phyloP scores from a whole-genome alignment of 306 rosid genomes.

The Cucurbita maxima region DNA sequence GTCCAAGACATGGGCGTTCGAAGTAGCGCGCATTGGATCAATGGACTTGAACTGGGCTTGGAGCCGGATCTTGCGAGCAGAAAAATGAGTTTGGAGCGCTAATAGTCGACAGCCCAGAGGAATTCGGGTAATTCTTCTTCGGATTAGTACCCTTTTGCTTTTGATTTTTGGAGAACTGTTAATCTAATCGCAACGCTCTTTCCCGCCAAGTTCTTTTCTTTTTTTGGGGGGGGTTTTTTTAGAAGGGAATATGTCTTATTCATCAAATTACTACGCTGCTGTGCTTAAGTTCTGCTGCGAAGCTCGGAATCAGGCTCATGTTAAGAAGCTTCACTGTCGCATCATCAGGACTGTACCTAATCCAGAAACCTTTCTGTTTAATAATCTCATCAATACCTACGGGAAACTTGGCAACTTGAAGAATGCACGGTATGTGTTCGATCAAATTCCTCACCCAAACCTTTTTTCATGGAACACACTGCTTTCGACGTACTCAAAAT shows the following conservation, averaged over 20 bases:
- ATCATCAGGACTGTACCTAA: conserved; percentile 28
- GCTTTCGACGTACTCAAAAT: conserved; percentile 46
- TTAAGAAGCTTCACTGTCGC: conserved; percentile 54
- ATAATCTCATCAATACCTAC: conserved; percentile 40
- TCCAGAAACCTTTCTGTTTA: conserved; percentile 55
- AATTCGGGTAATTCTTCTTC: background rate
- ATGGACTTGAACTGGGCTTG: background rate
- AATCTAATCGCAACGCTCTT: background rate
- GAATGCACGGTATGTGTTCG: conserved; percentile 57
- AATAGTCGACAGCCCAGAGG: background rate
- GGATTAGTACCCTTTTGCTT: background rate
- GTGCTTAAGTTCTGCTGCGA: conserved; percentile 50
- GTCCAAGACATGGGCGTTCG: background rate
- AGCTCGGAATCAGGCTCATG: conserved; percentile 20
- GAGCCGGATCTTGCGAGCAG: background rate
- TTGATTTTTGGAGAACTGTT: background rate
- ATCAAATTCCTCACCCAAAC: conserved; percentile 39
- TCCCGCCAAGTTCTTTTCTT: conserved; percentile 9
- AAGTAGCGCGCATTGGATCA: background rate
- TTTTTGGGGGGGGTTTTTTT: background rate
- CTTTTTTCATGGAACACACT: conserved; percentile 61
- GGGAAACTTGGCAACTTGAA: conserved; percentile 27
- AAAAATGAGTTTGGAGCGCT: background rate
- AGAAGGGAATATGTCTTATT: conserved; percentile 13
- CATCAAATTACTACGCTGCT: conserved; percentile 46